These are phyloP conservation scores for Mycosphaerella arachidis DNA, from an alignment of 2,329 filamentous ascomycete genomes.

Conservation along the genomic window DNA sequence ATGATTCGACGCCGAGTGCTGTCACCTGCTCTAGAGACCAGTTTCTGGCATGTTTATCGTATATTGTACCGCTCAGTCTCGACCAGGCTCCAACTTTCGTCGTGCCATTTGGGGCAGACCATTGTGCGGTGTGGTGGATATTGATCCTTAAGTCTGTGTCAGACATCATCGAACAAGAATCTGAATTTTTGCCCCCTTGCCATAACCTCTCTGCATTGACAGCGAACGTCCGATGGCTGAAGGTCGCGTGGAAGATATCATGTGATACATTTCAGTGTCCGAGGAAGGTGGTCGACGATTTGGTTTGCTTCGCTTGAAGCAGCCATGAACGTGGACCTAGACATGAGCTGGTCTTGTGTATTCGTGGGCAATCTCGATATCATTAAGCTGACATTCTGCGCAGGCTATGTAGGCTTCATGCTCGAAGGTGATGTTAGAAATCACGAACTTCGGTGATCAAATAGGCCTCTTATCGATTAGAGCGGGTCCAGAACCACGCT, in stretches of 20 bases:
- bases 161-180: not conserved
- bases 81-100: conserved; percentile 14
- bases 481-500: not conserved
- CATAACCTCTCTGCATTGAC: conserved; percentile 16
- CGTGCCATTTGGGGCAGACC: conserved; percentile 16
- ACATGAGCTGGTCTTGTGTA: too few relatives aligned
- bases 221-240: conserved; percentile 1
- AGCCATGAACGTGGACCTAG: too few relatives aligned
- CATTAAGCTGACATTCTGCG: not conserved
- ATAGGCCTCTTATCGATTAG: not conserved
- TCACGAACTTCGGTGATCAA: not conserved
- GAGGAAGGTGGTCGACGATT: not conserved
- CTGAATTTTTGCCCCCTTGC: not conserved
- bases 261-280: not conserved
- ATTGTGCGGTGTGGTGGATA: conserved; percentile 19
- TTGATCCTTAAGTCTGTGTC: conserved; percentile 5
- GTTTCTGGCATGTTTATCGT: conserved; percentile 26
- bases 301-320: not conserved
- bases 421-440: not conserved
- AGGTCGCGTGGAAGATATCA: too few relatives aligned
- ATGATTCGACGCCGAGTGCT: conserved; percentile 22
- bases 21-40: conserved; percentile 27
- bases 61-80: conserved; percentile 14
- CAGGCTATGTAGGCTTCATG: too few relatives aligned
- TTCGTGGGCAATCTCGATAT: too few relatives aligned